These are phyloP conservation scores for Sugiyamaella mastotermitis DNA, from an alignment of 805 yeast genomes.

Conservation along the genomic window DNA sequence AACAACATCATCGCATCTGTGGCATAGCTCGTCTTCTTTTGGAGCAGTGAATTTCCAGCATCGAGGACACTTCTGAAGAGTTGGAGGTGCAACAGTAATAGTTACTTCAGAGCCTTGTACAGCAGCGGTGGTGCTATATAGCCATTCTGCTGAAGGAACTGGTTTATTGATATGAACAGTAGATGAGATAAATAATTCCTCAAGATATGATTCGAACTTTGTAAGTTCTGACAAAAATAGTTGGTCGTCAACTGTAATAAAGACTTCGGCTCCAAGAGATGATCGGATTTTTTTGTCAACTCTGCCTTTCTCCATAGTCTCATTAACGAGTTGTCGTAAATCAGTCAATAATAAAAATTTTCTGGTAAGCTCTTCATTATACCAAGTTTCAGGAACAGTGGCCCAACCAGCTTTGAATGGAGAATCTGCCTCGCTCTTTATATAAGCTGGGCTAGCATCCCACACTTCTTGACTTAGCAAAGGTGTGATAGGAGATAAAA, in stretches of 20 bases:
- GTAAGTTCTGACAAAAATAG: constrained; percentile 14
- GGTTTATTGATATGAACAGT: constrained; percentile 37
- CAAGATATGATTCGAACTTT: constrained; percentile 38
- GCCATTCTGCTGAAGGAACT: constrained; percentile 23
- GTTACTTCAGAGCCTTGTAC: constrained; percentile 29
- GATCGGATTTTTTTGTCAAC: constrained; percentile 39
- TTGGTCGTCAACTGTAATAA: constrained; percentile 25
- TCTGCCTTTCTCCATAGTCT: constrained; percentile 52
- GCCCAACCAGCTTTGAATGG: constrained; percentile 47
- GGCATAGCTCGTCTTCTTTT: constrained; percentile 51
- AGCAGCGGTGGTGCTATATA: constrained; percentile 26
- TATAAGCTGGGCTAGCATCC: constrained; percentile 44
- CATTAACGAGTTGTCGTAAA: constrained; percentile 45
- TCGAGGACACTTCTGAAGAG: constrained; percentile 71
- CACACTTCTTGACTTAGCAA: constrained; percentile 83
- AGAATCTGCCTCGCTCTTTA: constrained; percentile 29
- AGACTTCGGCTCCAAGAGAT: constrained; percentile 53
- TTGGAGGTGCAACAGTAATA: constrained; percentile 41
- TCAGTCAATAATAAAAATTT: constrained; percentile 44
- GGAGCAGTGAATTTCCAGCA: constrained; percentile 80
- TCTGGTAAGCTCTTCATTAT: constrained; percentile 31
- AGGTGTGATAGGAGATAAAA: constrained; percentile 79
- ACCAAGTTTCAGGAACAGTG: constrained; percentile 32
- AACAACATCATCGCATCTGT: constrained; percentile 43
- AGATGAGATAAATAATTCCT: constrained; percentile 61